These are phyloP conservation scores for Candida dendrica DNA, from an alignment of 805 yeast species.

Conservation along the genomic window DNA sequence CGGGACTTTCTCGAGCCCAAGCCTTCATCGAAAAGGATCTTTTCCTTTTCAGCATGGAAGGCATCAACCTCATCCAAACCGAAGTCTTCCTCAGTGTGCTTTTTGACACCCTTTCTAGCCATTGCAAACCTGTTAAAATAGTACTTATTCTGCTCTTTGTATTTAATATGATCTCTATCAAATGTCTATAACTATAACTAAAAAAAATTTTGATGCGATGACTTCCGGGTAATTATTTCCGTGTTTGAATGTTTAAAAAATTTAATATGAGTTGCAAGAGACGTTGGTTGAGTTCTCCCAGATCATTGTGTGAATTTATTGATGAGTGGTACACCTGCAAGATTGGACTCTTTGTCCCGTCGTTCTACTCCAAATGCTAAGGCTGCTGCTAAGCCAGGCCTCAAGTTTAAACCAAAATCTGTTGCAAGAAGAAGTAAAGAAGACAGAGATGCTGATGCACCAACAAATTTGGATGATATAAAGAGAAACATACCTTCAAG, in stretches of 20 bases:
- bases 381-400: conserved; percentile 35
- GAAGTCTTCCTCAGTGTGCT: conserved; percentile 23
- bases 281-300: too few relatives aligned
- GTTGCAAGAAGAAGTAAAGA: conserved; percentile 81
- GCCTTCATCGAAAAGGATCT: conserved; percentile 49
- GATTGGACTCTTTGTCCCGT: conserved; percentile 33
- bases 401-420: conserved; percentile 79
- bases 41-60: conserved; percentile 54
- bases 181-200: too few relatives aligned
- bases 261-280: too few relatives aligned
- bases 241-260: neutral
- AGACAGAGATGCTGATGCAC: conserved; percentile 75
- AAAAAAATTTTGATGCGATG: conserved; percentile 3
- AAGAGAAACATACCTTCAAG: conserved; percentile 3
- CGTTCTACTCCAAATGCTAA: conserved; percentile 11
- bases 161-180: neutral
- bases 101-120: conserved; percentile 10
- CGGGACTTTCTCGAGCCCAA: conserved; percentile 18
- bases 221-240: neutral
- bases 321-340: conserved; percentile 6
- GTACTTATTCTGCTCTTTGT: neutral
- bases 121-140: conserved; percentile 6
- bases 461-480: conserved; percentile 20
- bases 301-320: conserved; percentile 14
- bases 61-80: conserved; percentile 65